phyloP scores from a whole-genome alignment of 805 yeast genomes.

The Pichia nanzhaoensis region DNA sequence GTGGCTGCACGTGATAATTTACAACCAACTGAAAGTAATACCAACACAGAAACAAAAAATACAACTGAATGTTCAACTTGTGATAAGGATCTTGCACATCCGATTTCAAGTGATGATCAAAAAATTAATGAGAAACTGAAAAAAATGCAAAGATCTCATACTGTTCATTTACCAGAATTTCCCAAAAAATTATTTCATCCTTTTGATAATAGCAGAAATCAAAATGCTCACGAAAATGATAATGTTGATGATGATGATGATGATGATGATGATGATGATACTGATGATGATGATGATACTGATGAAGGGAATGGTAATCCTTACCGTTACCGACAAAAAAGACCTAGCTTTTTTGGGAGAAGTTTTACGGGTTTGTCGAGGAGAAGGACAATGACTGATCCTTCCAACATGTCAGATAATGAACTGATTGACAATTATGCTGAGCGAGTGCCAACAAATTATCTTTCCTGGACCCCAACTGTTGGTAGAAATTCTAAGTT shows the following conservation, averaged over 20 bases:
- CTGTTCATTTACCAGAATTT: slow-evolving; percentile 7
- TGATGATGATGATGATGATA: background rate
- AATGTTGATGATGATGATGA: background rate
- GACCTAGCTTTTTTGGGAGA: slow-evolving; percentile 15
- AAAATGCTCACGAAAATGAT: no score
- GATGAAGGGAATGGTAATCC: background rate
- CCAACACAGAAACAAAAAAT: background rate
- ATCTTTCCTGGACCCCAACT: slow-evolving; percentile 85
- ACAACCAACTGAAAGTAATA: background rate
- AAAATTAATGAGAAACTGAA: background rate
- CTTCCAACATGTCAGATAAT: slow-evolving; percentile 23
- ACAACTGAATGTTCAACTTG: background rate
- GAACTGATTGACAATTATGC: slow-evolving; percentile 25
- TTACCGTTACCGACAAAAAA: background rate
- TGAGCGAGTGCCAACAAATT: slow-evolving; percentile 38
- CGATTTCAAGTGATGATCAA: background rate
- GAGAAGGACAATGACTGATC: slow-evolving; percentile 5
- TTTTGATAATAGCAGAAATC: background rate
- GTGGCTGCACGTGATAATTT: background rate
- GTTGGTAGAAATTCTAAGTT: slow-evolving; percentile 92
- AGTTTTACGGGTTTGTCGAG: slow-evolving; percentile 13
- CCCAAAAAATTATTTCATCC: slow-evolving; percentile 3
- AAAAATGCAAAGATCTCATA: slow-evolving; percentile 1
- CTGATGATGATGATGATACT: no score
- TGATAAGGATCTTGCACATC: background rate